Conservation (phyloP, 352 stramenopile genomes). For the Elongisporangium undulatum region DNA sequence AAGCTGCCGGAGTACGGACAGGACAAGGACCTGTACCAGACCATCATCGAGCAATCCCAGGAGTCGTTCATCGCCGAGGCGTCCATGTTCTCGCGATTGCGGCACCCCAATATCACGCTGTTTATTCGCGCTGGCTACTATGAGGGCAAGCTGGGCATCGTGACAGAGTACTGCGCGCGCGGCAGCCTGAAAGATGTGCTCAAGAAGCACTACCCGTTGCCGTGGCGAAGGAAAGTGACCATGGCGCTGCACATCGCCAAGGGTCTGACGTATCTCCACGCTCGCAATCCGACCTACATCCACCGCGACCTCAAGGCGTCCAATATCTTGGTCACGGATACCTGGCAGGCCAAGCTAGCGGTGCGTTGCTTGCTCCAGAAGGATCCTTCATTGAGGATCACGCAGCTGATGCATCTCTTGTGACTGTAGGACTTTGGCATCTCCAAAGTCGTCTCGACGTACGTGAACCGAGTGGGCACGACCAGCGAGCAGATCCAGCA, state of each 20-base stretch:
- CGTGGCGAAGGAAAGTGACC: conserved; percentile 55
- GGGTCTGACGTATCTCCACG: conserved; percentile 65
- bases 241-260: conserved; percentile 58
- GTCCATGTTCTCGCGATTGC: conserved; percentile 48
- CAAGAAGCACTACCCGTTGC: conserved; percentile 47
- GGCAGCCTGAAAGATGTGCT: conserved; percentile 73
- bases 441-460: conserved; percentile 44
- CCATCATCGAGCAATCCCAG: conserved; percentile 67
- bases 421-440: conserved; percentile 38
- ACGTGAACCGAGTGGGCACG: conserved; percentile 22
- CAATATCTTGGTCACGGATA: conserved; percentile 71
- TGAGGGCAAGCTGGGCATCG: conserved; percentile 59
- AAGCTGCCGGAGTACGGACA: conserved; percentile 48
- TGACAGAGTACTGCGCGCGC: conserved; percentile 63
- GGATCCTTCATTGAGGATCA: conserved; percentile 6
- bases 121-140: conserved; percentile 65
- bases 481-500: conserved; percentile 29
- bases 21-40: conserved; percentile 56
- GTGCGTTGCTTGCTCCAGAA: conserved; percentile 1
- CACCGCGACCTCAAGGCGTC: conserved; percentile 69
- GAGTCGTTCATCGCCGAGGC: conserved; percentile 62
- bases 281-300: conserved; percentile 70
- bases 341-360: conserved; percentile 64
- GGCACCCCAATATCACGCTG: conserved; percentile 67
- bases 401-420: conserved; percentile 21